Evolutionary conservation across 2,329 filamentous ascomycete species (phyloP).

Genomic region (Plectosphaerella sp.): DNA sequence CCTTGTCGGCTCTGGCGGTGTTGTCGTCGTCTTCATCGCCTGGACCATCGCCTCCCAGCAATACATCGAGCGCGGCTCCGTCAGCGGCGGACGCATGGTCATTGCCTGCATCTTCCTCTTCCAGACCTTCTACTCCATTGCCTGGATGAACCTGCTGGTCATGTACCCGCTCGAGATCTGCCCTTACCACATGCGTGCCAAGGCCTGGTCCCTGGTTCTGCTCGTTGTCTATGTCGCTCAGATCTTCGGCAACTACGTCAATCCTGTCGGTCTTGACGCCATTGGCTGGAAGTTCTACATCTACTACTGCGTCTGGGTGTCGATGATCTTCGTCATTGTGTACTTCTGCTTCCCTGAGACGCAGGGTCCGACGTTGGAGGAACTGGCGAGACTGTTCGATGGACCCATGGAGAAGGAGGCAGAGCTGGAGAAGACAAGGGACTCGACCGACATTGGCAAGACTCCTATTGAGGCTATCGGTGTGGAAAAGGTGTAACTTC

Average conservation of each 20-base stretch:
- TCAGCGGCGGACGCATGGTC: conserved; percentile 26
- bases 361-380: conserved; percentile 14
- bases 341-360: conserved; percentile 37
- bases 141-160: conserved; percentile 37
- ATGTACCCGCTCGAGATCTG: conserved; percentile 38
- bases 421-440: neutral
- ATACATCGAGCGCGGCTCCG: conserved; percentile 25
- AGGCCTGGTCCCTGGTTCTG: conserved; percentile 33
- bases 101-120: conserved; percentile 38
- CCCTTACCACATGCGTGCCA: conserved; percentile 36
- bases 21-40: conserved; percentile 31
- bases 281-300: conserved; percentile 37
- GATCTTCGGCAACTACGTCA: conserved; percentile 34
- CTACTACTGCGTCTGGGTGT: conserved; percentile 34
- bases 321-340: conserved; percentile 27
- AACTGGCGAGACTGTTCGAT: neutral
- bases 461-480: neutral
- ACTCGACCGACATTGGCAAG: neutral
- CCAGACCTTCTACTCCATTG: conserved; percentile 29
- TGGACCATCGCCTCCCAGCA: conserved; percentile 34
- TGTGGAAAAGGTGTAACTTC: neutral
- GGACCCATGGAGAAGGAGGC: neutral
- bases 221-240: conserved; percentile 31
- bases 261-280: conserved; percentile 29
- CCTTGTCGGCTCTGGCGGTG: conserved; percentile 29